Percentiles rank a stretch among this genome's conserved stretches.
phyloP scores from a whole-genome alignment of 2,329 filamentous ascomycete species.

The Aureobasidium sp. region DNA sequence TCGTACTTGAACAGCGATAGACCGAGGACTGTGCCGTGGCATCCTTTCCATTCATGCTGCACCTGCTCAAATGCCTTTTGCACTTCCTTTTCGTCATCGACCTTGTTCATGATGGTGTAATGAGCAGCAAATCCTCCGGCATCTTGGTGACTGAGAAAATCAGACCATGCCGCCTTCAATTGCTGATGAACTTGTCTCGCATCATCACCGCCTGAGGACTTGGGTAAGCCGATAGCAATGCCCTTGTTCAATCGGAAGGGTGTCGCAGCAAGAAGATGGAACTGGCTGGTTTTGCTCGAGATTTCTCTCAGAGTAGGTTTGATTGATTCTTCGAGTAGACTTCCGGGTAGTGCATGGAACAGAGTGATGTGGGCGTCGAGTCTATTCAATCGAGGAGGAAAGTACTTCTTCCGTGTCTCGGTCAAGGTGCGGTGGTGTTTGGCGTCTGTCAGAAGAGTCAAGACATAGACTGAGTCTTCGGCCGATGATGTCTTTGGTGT shows the following conservation, averaged over 20 bases:
- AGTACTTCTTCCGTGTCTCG: conserved; percentile 32
- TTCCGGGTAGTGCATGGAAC: conserved; percentile 38
- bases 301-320: conserved; percentile 27
- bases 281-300: conserved; percentile 26
- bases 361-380: conserved; percentile 38
- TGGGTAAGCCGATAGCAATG: conserved; percentile 32
- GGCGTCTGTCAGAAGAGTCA: conserved; percentile 35
- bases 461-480: conserved; percentile 34
- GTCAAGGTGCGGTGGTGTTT: conserved; percentile 33
- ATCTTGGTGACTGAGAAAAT: conserved; percentile 37
- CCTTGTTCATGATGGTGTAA: conserved; percentile 42
- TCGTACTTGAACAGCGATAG: conserved; percentile 37
- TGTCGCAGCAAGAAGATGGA: conserved; percentile 30
- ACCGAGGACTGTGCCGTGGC: conserved; percentile 30
- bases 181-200: conserved; percentile 29
- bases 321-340: conserved; percentile 29
- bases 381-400: conserved; percentile 35
- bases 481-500: conserved; percentile 26
- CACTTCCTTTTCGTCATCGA: conserved; percentile 33
- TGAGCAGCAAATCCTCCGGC: conserved; percentile 32
- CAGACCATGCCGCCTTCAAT: conserved; percentile 30
- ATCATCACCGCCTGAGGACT: conserved; percentile 22
- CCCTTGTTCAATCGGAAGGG: conserved; percentile 36
- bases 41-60: conserved; percentile 25
- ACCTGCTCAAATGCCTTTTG: conserved; percentile 31